Conservation (phyloP, 768 basidiomycete species). For the Imleria badia region DNA sequence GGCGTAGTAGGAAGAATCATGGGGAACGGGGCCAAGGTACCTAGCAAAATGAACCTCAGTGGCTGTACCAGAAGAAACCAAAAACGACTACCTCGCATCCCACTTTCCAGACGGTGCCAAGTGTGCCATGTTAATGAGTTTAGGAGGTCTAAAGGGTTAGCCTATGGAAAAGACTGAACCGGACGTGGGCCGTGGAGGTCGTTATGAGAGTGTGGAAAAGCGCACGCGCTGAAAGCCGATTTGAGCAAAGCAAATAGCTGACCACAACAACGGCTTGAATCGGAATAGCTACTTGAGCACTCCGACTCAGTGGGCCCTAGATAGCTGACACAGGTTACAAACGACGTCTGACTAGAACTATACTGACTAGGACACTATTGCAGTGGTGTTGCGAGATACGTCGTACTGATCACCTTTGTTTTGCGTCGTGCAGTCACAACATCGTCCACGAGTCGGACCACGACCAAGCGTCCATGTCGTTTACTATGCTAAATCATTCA, state of each 20-base stretch:
- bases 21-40: conserved; percentile 69
- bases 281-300: conserved; percentile 2
- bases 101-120: conserved; percentile 57
- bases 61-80: background rate
- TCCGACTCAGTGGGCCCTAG: background rate
- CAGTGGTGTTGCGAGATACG: no score
- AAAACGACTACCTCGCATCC: conserved; percentile 60
- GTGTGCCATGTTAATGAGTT: conserved; percentile 48
- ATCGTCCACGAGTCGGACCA: no score
- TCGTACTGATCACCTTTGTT: no score
- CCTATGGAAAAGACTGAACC: conserved; percentile 20
- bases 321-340: background rate
- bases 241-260: conserved; percentile 4
- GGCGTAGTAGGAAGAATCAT: conserved; percentile 73
- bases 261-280: conserved; percentile 10
- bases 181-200: conserved; percentile 19
- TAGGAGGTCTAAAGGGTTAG: conserved; percentile 26
- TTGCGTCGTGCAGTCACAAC: no score
- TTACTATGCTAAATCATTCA: no score
- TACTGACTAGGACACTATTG: no score
- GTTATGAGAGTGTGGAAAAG: conserved; percentile 20
- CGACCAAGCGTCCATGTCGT: no score
- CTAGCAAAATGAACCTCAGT: conserved; percentile 35
- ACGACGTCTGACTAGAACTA: background rate
- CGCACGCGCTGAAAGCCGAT: background rate